These are phyloP conservation scores for Phaeoacremonium minimum DNA, from an alignment of 2,329 filamentous ascomycete species.

Conservation along the genomic window DNA sequence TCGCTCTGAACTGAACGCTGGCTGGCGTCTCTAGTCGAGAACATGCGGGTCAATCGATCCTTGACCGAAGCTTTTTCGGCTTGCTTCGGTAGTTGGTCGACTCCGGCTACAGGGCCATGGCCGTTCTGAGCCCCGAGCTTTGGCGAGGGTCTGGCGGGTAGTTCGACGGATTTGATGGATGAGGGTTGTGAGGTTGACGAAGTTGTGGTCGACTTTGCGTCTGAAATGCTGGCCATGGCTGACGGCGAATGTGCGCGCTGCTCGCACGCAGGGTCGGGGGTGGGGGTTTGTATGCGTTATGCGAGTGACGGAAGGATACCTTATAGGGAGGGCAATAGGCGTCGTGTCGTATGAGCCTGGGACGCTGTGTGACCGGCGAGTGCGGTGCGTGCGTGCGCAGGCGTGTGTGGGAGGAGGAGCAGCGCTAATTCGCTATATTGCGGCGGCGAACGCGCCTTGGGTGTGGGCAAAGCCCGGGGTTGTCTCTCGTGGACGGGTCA, in stretches of 20 bases:
- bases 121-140: conserved; percentile 34
- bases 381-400: not conserved
- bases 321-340: conserved; percentile 2
- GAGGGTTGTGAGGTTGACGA: conserved; percentile 45
- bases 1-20: conserved; percentile 26
- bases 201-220: conserved; percentile 27
- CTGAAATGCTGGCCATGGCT: conserved; percentile 23
- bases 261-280: too few relatives aligned
- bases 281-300: too few relatives aligned
- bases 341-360: too few relatives aligned
- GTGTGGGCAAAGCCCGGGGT: conserved; percentile 10
- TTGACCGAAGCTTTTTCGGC: conserved; percentile 58
- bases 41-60: conserved; percentile 61
- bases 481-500: conserved; percentile 7
- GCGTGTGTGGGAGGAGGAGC: conserved; percentile 1
- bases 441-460: conserved; percentile 9
- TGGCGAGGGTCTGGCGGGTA: conserved; percentile 32
- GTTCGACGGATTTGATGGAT: conserved; percentile 43
- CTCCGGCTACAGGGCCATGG: conserved; percentile 11
- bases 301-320: too few relatives aligned
- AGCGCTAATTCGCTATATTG: conserved; percentile 1
- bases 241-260: not conserved
- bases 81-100: conserved; percentile 29
- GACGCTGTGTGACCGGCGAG: conserved; percentile 1
- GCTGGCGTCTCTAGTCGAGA: conserved; percentile 51